Conservation (phyloP, 2,329 filamentous ascomycete genomes). For the Diaporthe velutina region DNA sequence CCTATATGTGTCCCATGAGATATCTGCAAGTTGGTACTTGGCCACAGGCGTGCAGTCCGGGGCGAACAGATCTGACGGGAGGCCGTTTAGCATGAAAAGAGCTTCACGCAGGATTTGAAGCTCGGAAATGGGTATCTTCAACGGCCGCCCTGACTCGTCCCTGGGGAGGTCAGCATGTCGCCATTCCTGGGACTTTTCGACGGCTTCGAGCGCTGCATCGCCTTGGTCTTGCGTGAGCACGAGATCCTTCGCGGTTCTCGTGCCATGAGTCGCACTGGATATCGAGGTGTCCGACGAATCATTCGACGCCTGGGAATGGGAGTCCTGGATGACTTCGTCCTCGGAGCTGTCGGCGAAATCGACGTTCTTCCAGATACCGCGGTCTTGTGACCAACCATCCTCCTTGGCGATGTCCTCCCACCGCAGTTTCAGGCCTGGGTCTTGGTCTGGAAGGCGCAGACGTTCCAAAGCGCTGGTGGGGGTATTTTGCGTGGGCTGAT, state of each 20-base stretch:
- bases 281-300: constrained; percentile 45
- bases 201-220: constrained; percentile 50
- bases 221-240: constrained; percentile 49
- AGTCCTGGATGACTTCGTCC: constrained; percentile 62
- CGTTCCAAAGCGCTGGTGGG: constrained; percentile 73
- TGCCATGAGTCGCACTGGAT: constrained; percentile 46
- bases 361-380: constrained; percentile 77
- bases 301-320: constrained; percentile 49
- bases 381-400: constrained; percentile 78
- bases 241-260: constrained; percentile 48
- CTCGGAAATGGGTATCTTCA: constrained; percentile 72
- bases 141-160: constrained; percentile 49
- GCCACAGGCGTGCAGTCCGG: constrained; percentile 53
- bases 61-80: constrained; percentile 80
- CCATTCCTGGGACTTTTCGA: constrained; percentile 63
- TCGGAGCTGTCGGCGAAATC: constrained; percentile 78
- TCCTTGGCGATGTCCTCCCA: constrained; percentile 86
- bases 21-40: constrained; percentile 60
- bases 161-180: constrained; percentile 44
- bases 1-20: constrained; percentile 64
- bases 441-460: constrained; percentile 60
- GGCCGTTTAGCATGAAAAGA: constrained; percentile 86
- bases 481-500: constrained; percentile 81
- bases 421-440: constrained; percentile 65
- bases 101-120: constrained; percentile 81